Conservation (phyloP, 768 basidiomycete genomes). For the Phanerochaete carnosa region DNA sequence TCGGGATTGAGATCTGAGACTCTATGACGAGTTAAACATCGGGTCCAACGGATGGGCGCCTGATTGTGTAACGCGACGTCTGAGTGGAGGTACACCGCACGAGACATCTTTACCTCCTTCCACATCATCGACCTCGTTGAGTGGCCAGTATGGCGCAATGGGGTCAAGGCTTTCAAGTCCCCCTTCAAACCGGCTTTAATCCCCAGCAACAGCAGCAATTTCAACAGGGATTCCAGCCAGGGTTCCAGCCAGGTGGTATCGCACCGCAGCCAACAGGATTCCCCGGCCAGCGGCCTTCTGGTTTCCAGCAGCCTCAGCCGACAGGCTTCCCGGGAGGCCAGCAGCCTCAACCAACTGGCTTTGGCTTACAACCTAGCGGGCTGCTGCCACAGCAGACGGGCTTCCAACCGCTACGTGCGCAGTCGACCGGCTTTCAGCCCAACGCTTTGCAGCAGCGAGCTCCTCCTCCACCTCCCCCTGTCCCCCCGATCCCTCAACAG, state of each 20-base stretch:
- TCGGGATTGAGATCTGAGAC: too few relatives aligned
- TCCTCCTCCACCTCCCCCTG: constrained; percentile 52
- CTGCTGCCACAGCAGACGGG: constrained; percentile 59
- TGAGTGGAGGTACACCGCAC: neutral
- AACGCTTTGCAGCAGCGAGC: constrained; percentile 38
- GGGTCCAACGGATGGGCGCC: neutral
- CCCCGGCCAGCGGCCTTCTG: constrained; percentile 29
- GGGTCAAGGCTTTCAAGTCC: constrained; percentile 70
- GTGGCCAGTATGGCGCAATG: constrained; percentile 67
- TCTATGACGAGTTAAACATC: neutral
- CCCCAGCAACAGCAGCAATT: constrained; percentile 43
- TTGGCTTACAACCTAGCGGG: constrained; percentile 34
- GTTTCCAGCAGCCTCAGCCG: constrained; percentile 49
- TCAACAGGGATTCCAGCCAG: constrained; percentile 39
- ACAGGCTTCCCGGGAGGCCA: constrained; percentile 44
- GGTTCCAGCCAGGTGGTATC: constrained; percentile 33
- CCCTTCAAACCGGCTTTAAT: constrained; percentile 67
- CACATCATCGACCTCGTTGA: constrained; percentile 6
- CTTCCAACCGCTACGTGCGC: constrained; percentile 36
- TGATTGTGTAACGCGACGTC: constrained; percentile 1
- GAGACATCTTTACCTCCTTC: neutral
- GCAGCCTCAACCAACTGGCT: constrained; percentile 63
- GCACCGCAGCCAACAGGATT: constrained; percentile 62
- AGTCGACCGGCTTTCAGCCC: constrained; percentile 31
- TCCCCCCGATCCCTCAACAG: constrained; percentile 61